Evolutionary conservation across 306 rosid genomes (phyloP).

Genomic region (Cicer yamashitae): DNA sequence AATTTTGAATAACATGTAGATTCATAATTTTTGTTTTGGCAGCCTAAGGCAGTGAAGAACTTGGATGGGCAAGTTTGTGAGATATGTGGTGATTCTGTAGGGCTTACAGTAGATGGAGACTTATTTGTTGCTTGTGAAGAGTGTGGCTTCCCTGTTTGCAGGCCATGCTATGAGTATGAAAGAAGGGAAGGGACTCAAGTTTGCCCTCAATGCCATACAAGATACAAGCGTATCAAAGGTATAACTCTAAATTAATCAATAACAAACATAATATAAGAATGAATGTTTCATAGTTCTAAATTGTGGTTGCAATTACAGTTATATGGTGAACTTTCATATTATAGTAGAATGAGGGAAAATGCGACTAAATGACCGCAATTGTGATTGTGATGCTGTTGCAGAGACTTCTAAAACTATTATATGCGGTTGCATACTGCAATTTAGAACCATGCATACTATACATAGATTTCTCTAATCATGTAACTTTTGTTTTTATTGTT

Average conservation of each 20-base stretch:
- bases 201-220: constrained; percentile 95
- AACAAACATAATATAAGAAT: too few species aligned
- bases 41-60: constrained; percentile 90
- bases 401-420: too few species aligned
- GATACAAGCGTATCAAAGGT: constrained; percentile 98
- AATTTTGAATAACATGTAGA: too few species aligned
- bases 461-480: neutral
- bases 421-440: neutral
- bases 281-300: too few species aligned
- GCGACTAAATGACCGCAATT: too few species aligned
- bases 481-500: constrained; percentile 18
- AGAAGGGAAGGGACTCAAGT: constrained; percentile 91
- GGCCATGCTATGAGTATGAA: constrained; percentile 98
- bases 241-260: too few species aligned
- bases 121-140: constrained; percentile 96
- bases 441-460: too few species aligned
- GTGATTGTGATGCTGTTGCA: too few species aligned
- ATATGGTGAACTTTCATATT: too few species aligned
- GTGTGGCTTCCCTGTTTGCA: constrained; percentile 95
- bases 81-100: constrained; percentile 94
- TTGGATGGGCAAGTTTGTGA: constrained; percentile 96
- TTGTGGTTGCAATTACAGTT: too few species aligned
- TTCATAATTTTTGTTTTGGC: constrained; percentile 36
- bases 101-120: constrained; percentile 85
- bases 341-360: too few species aligned